Evolutionary conservation across 1,284 basidiomycete genomes (phyloP), one percentile per base, ranked within the genome.

Genomic region (Sporisorium sorghi): DNA sequence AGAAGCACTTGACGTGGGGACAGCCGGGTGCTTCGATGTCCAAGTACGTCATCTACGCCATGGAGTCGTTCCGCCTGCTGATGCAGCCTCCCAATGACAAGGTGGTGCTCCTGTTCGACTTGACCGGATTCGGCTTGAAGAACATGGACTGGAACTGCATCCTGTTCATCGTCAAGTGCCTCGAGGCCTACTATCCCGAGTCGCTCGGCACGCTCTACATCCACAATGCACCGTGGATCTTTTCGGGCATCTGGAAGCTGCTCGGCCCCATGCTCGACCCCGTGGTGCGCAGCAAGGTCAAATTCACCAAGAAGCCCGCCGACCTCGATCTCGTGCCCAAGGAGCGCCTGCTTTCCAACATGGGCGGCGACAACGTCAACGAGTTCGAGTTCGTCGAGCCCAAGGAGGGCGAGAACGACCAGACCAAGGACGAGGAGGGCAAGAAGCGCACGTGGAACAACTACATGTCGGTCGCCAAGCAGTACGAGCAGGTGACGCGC

Each of bases 151-250:
- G 80, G 81, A 71, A 73, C 56, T 71, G 78, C 52, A 76, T 81
- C 39, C 53, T 78, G 11, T 82, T 69, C 49, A 77, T 83, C 40
- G 58, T 82, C 55, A 76, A 79, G 56, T 83, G 82, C 58, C 67
- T 84, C 43, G 82, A 85, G 58, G 81, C 82, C 5, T 85, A 85
- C 75, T 86, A 85, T 61, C 85, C 85, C 4, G 85, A 85, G 58
- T 84, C 83, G 19, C 80, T 86, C 23, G 81, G 76, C 33, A 80
- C 75, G 44, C 79, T 85, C 37, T 80, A 83, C 58, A 81, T 85
- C 44, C 81, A 85, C 76, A 80, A 83, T 14, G 84, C 85, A 1
- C 85, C 85, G 2, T 85, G 85, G 85, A 83, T 86, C 52, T 85
- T 86, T 71, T 76, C 80, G 32, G 85, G 85, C 24, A 79, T 83